Evolutionary conservation across 257 asterid species (phyloP).

Genomic region (Echium plantagineum): DNA sequence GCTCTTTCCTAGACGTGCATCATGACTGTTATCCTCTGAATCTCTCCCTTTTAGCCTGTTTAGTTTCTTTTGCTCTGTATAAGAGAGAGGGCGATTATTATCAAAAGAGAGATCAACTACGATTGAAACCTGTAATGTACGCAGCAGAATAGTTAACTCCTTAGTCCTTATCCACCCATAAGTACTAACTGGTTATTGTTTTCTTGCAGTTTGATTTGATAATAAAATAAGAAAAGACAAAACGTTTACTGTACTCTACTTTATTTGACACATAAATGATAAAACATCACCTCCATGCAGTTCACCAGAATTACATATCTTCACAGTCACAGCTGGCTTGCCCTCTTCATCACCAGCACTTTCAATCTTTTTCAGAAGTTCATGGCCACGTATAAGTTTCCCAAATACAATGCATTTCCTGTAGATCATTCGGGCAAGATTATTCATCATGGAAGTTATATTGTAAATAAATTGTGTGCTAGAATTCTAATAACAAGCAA

Average conservation of each 20-base stretch:
- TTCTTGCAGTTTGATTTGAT: not conserved
- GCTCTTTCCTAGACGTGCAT: constrained; percentile 58
- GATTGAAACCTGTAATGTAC: constrained; percentile 5
- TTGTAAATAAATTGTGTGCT: too few relatives aligned
- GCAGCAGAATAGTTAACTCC: not conserved
- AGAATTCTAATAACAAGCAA: not conserved
- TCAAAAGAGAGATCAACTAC: not conserved
- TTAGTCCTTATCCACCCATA: not conserved
- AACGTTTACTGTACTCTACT: not conserved
- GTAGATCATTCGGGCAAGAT: constrained; percentile 14
- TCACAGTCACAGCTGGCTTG: constrained; percentile 77
- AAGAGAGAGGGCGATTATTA: constrained; percentile 4
- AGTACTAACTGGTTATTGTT: not conserved
- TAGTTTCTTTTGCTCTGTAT: constrained; percentile 40
- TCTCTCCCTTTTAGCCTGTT: constrained; percentile 32
- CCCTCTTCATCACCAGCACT: constrained; percentile 79
- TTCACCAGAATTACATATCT: constrained; percentile 83
- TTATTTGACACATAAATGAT: constrained; percentile 8
- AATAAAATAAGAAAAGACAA: not conserved
- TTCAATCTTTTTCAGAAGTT: constrained; percentile 80
- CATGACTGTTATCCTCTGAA: constrained; percentile 29
- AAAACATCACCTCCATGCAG: constrained; percentile 53
- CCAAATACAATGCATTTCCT: constrained; percentile 89
- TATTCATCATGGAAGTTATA: too few relatives aligned
- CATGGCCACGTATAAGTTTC: constrained; percentile 77